phyloP scores from a whole-genome alignment of 108 stramenopile genomes.

The Pseudonitzschia multiseries region DNA sequence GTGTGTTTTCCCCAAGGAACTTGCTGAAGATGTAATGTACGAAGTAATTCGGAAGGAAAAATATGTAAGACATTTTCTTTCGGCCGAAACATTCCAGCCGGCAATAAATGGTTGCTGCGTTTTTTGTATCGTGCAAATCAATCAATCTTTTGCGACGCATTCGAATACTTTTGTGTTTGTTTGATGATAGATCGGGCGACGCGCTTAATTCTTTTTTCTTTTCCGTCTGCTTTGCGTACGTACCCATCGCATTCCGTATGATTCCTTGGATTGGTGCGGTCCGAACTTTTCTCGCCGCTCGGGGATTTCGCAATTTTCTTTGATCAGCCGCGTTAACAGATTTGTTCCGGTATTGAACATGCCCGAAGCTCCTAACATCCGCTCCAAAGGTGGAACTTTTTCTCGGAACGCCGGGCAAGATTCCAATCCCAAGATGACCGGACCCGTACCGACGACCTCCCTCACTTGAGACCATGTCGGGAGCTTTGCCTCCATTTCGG shows the following conservation, averaged over 20 bases:
- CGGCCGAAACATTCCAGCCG: too few relatives aligned
- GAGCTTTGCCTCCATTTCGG: constrained; percentile 45
- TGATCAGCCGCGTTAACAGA: constrained; percentile 65
- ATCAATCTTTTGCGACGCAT: not conserved
- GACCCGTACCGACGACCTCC: constrained; percentile 49
- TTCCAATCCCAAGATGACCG: constrained; percentile 52
- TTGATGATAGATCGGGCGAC: too few relatives aligned
- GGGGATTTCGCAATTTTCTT: constrained; percentile 77
- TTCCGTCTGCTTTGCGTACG: not conserved
- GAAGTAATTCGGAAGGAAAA: not conserved
- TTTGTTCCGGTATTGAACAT: constrained; percentile 86
- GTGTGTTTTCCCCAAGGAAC: constrained; percentile 68
- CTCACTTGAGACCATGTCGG: constrained; percentile 69
- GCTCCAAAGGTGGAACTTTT: constrained; percentile 44
- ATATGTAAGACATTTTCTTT: not conserved
- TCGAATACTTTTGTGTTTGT: too few relatives aligned
- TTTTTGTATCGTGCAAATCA: not conserved
- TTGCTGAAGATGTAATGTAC: not conserved
- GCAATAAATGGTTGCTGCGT: too few relatives aligned
- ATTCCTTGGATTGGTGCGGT: constrained; percentile 54
- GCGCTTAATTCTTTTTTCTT: not conserved
- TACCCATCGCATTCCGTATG: constrained; percentile 77
- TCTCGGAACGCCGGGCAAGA: constrained; percentile 45
- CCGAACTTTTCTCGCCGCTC: constrained; percentile 56
- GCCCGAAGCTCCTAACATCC: constrained; percentile 70